A percentile compares a stretch with the other conserved stretches of the same genome.
These are phyloP conservation scores for Paspalum notatum DNA, from an alignment of 176 grass and related monocot genomes.

Conservation along the genomic window DNA sequence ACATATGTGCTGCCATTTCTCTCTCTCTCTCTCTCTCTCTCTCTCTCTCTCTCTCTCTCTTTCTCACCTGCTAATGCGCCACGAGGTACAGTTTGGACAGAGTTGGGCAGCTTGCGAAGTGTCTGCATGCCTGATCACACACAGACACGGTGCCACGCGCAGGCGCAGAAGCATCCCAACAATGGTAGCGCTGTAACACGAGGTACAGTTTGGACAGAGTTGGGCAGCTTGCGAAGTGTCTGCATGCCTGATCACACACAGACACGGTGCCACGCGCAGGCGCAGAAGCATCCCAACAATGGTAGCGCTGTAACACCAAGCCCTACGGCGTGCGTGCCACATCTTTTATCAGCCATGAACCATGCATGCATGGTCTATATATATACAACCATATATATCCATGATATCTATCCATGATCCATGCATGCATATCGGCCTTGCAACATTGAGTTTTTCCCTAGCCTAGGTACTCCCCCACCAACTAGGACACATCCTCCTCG, in stretches of 20 bases:
- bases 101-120: conserved; percentile 26
- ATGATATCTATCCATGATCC: neutral
- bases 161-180: neutral
- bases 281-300: neutral
- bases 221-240: conserved; percentile 36
- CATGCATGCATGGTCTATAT: neutral
- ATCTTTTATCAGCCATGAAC: neutral
- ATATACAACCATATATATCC: neutral
- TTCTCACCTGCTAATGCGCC: neutral
- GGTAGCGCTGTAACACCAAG: conserved; percentile 11
- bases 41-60: neutral
- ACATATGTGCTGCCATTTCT: neutral
- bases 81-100: neutral
- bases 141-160: neutral
- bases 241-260: neutral
- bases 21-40: no score
- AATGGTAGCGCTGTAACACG: neutral
- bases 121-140: neutral
- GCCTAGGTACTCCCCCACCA: conserved; percentile 2
- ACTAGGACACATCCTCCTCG: conserved; percentile 49
- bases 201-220: neutral
- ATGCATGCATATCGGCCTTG: no score
- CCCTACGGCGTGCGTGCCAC: neutral
- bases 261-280: conserved; percentile 12
- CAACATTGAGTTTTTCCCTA: no score